Conservation (phyloP, 2,329 filamentous ascomycete genomes). For the Talaromyces sp. region DNA sequence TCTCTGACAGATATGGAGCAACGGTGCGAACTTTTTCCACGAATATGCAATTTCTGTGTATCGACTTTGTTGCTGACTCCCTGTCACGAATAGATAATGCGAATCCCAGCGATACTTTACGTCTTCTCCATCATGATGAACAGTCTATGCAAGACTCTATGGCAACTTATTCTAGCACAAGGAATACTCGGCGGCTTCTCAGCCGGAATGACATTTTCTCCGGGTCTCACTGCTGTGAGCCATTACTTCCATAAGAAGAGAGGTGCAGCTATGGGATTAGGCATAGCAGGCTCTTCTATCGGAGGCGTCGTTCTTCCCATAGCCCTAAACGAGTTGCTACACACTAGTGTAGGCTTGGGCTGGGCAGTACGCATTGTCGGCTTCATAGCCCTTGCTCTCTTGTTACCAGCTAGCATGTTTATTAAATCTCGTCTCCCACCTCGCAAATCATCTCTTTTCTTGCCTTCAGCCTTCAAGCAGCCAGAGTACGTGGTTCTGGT, state of each 20-base stretch:
- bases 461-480: constrained; percentile 24
- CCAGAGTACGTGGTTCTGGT: constrained; percentile 22
- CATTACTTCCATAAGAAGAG: constrained; percentile 56
- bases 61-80: background rate
- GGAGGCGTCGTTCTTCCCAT: constrained; percentile 9
- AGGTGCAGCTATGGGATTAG: constrained; percentile 53
- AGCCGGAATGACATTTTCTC: constrained; percentile 21
- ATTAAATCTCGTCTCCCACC: constrained; percentile 25
- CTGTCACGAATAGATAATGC: background rate
- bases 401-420: constrained; percentile 37
- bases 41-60: background rate
- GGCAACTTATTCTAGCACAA: constrained; percentile 40
- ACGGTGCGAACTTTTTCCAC: background rate
- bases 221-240: constrained; percentile 24
- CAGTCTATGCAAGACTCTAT: constrained; percentile 35
- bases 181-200: constrained; percentile 29
- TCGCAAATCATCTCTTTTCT: constrained; percentile 31
- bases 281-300: constrained; percentile 44
- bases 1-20: background rate
- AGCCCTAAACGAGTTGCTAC: constrained; percentile 21
- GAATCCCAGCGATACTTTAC: constrained; percentile 21
- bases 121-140: constrained; percentile 37
- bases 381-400: constrained; percentile 40
- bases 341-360: constrained; percentile 57
- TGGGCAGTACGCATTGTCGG: constrained; percentile 58